Percentiles rank a stretch among this genome's conserved stretches.
These are phyloP conservation scores for Ceratocystis diversiconidia DNA, from an alignment of 2,329 filamentous ascomycete species.

Conservation along the genomic window DNA sequence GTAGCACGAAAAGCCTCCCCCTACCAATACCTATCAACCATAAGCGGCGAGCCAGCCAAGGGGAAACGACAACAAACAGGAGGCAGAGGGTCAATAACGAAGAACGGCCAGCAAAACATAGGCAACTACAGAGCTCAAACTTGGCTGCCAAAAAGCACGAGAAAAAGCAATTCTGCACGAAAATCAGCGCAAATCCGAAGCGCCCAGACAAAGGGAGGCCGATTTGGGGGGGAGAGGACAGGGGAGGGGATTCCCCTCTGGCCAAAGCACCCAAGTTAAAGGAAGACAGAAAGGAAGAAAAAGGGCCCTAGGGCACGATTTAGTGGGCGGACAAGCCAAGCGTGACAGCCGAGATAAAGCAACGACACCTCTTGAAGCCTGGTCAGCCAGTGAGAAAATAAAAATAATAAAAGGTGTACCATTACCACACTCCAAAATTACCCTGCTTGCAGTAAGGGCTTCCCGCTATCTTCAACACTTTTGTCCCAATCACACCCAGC, in stretches of 20 bases:
- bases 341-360: constrained; percentile 8
- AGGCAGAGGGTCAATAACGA: background rate
- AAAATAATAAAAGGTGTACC: background rate
- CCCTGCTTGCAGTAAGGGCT: background rate
- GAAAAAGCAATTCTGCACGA: background rate
- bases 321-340: constrained; percentile 1
- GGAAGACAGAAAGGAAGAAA: constrained; percentile 4
- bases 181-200: background rate
- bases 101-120: background rate
- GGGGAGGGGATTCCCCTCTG: background rate
- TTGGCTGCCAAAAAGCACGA: too few species aligned
- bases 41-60: background rate
- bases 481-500: background rate
- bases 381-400: background rate
- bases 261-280: background rate
- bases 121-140: background rate
- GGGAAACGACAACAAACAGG: background rate
- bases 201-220: background rate
- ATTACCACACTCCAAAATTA: background rate
- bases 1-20: background rate
- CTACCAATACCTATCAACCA: background rate
- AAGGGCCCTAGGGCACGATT: constrained; percentile 1
- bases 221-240: background rate
- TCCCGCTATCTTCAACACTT: background rate
- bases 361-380: constrained; percentile 7